phyloP scores from a whole-genome alignment of 73 alveolate genomes.

The Durusdinium trenchii region DNA sequence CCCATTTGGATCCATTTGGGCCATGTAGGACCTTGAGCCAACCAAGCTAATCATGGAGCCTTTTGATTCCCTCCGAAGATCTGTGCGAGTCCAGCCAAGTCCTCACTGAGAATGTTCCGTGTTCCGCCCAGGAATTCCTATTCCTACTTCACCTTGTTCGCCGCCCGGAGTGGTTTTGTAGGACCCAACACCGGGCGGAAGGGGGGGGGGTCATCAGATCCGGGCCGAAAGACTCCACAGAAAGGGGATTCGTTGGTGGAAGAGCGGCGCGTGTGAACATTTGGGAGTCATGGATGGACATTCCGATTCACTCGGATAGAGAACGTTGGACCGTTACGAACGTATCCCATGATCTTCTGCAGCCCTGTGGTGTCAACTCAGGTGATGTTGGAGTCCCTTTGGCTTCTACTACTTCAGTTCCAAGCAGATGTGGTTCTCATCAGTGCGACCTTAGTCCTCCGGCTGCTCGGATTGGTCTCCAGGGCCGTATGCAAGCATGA shows the following conservation, averaged over 20 bases:
- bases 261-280: too few species aligned
- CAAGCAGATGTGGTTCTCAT: constrained; percentile 92
- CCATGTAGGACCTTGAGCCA: too few species aligned
- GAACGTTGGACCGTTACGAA: not conserved
- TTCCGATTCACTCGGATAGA: too few species aligned
- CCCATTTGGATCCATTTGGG: too few species aligned
- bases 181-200: too few species aligned
- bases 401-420: constrained; percentile 44
- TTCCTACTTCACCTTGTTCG: constrained; percentile 79
- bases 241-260: too few species aligned
- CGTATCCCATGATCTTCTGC: not conserved
- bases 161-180: too few species aligned
- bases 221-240: too few species aligned
- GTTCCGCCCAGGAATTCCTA: constrained; percentile 49
- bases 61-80: not conserved
- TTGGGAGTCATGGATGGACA: too few species aligned
- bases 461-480: not conserved
- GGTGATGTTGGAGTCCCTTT: constrained; percentile 82
- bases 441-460: constrained; percentile 50
- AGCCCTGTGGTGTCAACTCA: not conserved
- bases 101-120: not conserved
- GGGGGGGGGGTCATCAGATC: too few species aligned
- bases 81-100: not conserved
- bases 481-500: not conserved
- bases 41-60: not conserved